Conservation (phyloP, 306 rosid genomes). For the Cucurbita argyrosperma region DNA sequence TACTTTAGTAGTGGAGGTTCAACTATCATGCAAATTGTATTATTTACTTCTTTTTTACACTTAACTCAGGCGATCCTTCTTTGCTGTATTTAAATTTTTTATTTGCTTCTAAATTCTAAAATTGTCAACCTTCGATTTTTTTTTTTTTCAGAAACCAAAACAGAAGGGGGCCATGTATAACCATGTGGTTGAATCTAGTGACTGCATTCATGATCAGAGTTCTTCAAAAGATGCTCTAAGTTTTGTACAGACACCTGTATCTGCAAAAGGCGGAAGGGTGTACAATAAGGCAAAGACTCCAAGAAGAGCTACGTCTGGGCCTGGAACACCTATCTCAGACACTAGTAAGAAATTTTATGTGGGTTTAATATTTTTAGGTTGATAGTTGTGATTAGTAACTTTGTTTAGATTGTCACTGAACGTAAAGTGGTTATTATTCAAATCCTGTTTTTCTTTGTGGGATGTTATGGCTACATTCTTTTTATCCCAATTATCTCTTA, state of each 20-base stretch:
- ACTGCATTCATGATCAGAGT: slow-evolving; percentile 44
- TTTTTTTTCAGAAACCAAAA: slow-evolving; percentile 44
- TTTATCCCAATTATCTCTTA: neutral
- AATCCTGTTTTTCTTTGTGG: neutral
- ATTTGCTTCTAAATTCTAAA: neutral
- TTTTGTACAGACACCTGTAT: slow-evolving; percentile 64
- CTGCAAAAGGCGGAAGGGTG: slow-evolving; percentile 67
- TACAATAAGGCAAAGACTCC: slow-evolving; percentile 51
- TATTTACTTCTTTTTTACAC: neutral
- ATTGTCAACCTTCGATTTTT: slow-evolving; percentile 10
- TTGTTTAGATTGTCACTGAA: neutral
- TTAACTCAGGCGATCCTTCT: neutral
- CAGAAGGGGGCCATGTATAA: slow-evolving; percentile 35
- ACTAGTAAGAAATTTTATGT: slow-evolving; percentile 32
- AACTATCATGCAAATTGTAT: neutral
- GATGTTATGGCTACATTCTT: neutral
- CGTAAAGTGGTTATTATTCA: neutral
- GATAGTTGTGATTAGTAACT: neutral
- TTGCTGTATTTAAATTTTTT: neutral
- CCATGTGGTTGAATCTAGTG: slow-evolving; percentile 32
- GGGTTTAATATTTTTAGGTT: neutral
- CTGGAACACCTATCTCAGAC: slow-evolving; percentile 69
- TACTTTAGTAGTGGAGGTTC: neutral
- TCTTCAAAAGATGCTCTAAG: slow-evolving; percentile 21
- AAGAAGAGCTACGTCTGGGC: slow-evolving; percentile 50